Conservation (phyloP, 352 stramenopile genomes). For the Phytophthora pistaciae region DNA sequence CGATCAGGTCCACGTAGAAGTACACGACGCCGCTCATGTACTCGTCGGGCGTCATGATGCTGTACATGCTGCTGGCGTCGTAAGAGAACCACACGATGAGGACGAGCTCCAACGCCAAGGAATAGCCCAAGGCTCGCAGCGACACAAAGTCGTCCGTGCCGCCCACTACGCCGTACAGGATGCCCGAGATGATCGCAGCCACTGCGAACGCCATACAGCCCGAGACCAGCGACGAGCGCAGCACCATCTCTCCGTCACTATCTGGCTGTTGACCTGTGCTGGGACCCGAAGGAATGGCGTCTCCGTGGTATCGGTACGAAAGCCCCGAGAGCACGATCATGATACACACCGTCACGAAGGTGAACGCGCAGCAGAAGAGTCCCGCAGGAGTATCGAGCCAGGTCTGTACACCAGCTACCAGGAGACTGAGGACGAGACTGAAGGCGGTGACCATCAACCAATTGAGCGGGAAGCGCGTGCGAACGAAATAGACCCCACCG, state of each 20-base stretch:
- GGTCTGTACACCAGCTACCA: constrained; percentile 52
- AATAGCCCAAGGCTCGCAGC: constrained; percentile 45
- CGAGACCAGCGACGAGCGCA: constrained; percentile 40
- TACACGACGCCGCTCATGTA: constrained; percentile 78
- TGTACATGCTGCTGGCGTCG: constrained; percentile 65
- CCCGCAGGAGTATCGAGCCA: constrained; percentile 55
- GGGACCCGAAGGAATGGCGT: constrained; percentile 28
- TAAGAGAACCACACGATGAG: constrained; percentile 65
- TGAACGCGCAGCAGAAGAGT: constrained; percentile 55
- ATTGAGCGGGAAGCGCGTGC: constrained; percentile 54
- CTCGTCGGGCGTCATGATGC: constrained; percentile 65
- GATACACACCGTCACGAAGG: constrained; percentile 45
- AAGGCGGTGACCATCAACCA: constrained; percentile 58
- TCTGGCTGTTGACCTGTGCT: constrained; percentile 18
- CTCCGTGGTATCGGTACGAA: constrained; percentile 32
- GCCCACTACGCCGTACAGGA: constrained; percentile 37
- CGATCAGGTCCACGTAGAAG: constrained; percentile 72
- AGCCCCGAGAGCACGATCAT: constrained; percentile 50
- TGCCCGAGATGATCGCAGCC: constrained; percentile 27
- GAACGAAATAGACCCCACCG: constrained; percentile 46
- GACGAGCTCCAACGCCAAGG: constrained; percentile 51
- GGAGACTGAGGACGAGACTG: constrained; percentile 42
- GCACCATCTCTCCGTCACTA: constrained; percentile 31
- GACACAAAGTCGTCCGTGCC: constrained; percentile 39
- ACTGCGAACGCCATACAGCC: constrained; percentile 41